Evolutionary conservation across 2,329 filamentous ascomycete species (phyloP), one percentile per base, ranked within the genome.

Genomic region (Colletotrichum caudatum): DNA sequence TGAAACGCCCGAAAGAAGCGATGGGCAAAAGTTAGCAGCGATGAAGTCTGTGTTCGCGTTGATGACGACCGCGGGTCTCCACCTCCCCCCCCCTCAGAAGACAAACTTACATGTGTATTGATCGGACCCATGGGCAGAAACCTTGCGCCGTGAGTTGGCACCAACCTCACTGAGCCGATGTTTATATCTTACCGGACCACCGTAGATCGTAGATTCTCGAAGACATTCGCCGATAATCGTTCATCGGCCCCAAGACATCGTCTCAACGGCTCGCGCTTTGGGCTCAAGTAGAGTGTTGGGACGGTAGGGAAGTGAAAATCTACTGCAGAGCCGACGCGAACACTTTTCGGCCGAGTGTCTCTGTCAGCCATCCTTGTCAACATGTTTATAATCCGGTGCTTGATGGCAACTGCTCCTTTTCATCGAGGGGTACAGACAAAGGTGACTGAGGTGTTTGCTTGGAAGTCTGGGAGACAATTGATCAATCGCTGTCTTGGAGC

Each of bases 1-100:
- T 46, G 57, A 60, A 60, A 60, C 39, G 4, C 11, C 33, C 2
- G 12, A 14, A 18, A 60, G 57, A 26, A 46, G 9, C 39, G n/a
- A 12, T 14, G 57, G 57, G 57, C 57, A 60, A 60, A 46, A 26
- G 18, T 60, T 60, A 20, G 2, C 23, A 33, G n/a, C 57, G 41
- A n/a, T 23, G 33, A 26, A 26, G 26, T 37, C 20, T 20, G 4
- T 37, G 11, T 35, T 33, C 5, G 29, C 23, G 5, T n/a, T 4
- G 16, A 2, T 16, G 56, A 39, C 9, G 44, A 37, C 35, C 35
- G 8, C 29, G 29, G 29, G 29, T 29, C 29, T 29, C 35, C 23
- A 26, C 5, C 6, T 6, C 39, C 39, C n/a, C 37, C 37, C 3
- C 11, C 37, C 37, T 11, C 37, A 39, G 18, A 44, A 14, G 23